Evolutionary conservation across 179 eudicot species (phyloP).

Genomic region (Drosera spatulata): DNA sequence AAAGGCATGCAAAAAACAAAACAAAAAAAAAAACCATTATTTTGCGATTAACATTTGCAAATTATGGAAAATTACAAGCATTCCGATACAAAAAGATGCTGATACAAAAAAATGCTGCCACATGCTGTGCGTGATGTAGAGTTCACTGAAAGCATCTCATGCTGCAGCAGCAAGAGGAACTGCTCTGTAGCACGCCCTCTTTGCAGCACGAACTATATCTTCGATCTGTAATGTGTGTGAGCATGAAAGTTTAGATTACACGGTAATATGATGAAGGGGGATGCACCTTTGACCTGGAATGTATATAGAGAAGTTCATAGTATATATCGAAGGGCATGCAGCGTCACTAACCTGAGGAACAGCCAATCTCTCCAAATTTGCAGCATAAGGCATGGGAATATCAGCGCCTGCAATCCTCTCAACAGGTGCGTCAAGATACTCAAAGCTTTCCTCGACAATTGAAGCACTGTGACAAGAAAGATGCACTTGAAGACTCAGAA

Average conservation of each 20-base stretch:
- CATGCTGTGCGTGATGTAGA: neutral
- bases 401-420: constrained; percentile 89
- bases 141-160: neutral
- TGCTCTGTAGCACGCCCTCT: constrained; percentile 64
- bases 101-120: too few relatives aligned
- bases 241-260: neutral
- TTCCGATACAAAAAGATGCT: too few relatives aligned
- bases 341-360: constrained; percentile 64
- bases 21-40: too few relatives aligned
- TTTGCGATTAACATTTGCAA: too few relatives aligned
- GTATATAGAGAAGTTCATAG: too few relatives aligned
- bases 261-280: too few relatives aligned
- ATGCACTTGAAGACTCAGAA: too few relatives aligned
- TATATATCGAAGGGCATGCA: too few relatives aligned
- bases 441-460: constrained; percentile 87
- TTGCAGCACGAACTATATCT: constrained; percentile 73
- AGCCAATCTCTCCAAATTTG: constrained; percentile 81
- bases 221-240: constrained; percentile 33
- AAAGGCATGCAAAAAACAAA: too few relatives aligned
- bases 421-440: constrained; percentile 79
- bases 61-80: too few relatives aligned
- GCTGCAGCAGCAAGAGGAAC: constrained; percentile 48
- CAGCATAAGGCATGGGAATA: constrained; percentile 85
- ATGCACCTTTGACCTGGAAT: neutral
- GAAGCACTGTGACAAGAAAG: constrained; percentile 39